These are phyloP conservation scores for Daldinia childiae DNA, from an alignment of 495 filamentous ascomycete species.

Conservation along the genomic window DNA sequence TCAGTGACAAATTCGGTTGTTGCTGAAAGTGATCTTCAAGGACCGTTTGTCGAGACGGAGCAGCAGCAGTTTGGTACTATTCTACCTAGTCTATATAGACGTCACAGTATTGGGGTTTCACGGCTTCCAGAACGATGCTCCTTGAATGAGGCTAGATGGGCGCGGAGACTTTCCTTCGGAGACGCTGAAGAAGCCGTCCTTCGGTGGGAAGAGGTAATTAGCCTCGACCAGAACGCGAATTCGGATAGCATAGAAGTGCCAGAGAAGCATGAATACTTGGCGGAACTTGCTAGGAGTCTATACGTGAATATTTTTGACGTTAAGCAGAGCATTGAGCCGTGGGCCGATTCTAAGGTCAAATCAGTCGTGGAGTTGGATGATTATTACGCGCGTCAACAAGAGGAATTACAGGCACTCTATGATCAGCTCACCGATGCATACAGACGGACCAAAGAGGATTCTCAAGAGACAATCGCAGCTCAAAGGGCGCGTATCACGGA, in stretches of 20 bases:
- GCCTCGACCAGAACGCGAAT: constrained; percentile 43
- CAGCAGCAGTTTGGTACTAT: constrained; percentile 41
- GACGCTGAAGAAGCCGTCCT: constrained; percentile 87
- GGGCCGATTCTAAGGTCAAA: constrained; percentile 72
- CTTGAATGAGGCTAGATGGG: constrained; percentile 69
- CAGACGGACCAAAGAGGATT: constrained; percentile 68
- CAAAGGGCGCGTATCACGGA: constrained; percentile 76
- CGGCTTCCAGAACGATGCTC: constrained; percentile 43
- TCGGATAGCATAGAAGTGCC: constrained; percentile 37
- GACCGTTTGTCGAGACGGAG: constrained; percentile 51
- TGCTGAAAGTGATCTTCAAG: constrained; percentile 57
- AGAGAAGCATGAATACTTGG: constrained; percentile 49
- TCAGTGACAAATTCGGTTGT: constrained; percentile 56
- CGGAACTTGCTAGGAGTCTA: constrained; percentile 70
- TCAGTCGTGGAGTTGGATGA: constrained; percentile 71
- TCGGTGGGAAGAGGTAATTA: constrained; percentile 67
- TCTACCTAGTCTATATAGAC: constrained; percentile 51
- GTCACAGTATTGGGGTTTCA: constrained; percentile 59
- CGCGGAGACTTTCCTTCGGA: constrained; percentile 87
- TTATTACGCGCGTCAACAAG: constrained; percentile 66
- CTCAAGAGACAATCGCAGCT: constrained; percentile 71
- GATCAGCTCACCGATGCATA: constrained; percentile 72
- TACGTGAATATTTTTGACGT: constrained; percentile 60
- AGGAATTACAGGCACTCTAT: constrained; percentile 73
- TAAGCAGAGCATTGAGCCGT: constrained; percentile 63